Percentiles rank a stretch among this genome's conserved stretches.
Evolutionary conservation across 2,329 filamentous ascomycete genomes (phyloP).

Genomic region (Penicillium paneum): DNA sequence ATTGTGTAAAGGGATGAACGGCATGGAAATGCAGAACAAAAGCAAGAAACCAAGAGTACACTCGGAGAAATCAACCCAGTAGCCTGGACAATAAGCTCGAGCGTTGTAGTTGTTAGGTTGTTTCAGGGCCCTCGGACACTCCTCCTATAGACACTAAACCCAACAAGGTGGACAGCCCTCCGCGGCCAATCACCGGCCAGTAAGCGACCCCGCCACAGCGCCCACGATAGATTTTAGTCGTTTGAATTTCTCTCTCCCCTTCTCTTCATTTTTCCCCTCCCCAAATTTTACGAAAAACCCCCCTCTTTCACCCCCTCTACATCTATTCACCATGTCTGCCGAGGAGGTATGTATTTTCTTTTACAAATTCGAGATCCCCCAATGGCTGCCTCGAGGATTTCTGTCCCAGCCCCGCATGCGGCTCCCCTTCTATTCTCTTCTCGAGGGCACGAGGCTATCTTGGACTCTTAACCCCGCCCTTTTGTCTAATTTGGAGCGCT

Average conservation of each 20-base stretch:
- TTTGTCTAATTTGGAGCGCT: slow-evolving; percentile 16
- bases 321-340: slow-evolving; percentile 56
- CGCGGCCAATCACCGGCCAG: slow-evolving; percentile 17
- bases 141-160: slow-evolving; percentile 25
- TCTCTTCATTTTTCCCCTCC: slow-evolving; percentile 27
- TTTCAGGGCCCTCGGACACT: slow-evolving; percentile 10
- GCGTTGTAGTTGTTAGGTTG: background rate
- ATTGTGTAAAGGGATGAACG: slow-evolving; percentile 47
- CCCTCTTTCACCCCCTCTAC: slow-evolving; percentile 21
- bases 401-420: slow-evolving; percentile 30
- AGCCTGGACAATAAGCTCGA: background rate
- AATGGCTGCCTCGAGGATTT: slow-evolving; percentile 16
- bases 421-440: slow-evolving; percentile 21
- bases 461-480: background rate
- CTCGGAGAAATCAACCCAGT: background rate
- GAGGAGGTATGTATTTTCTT: slow-evolving; percentile 57
- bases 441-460: slow-evolving; percentile 15
- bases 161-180: slow-evolving; percentile 15
- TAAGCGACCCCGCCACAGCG: slow-evolving; percentile 7
- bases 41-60: background rate
- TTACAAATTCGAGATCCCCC: background rate
- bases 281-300: slow-evolving; percentile 23
- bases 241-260: slow-evolving; percentile 24
- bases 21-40: slow-evolving; percentile 2
- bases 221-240: slow-evolving; percentile 11